Percentiles rank a stretch among this genome's conserved stretches.
phyloP scores from a whole-genome alignment of 495 filamentous ascomycete species.

The Acidiella bohemica region DNA sequence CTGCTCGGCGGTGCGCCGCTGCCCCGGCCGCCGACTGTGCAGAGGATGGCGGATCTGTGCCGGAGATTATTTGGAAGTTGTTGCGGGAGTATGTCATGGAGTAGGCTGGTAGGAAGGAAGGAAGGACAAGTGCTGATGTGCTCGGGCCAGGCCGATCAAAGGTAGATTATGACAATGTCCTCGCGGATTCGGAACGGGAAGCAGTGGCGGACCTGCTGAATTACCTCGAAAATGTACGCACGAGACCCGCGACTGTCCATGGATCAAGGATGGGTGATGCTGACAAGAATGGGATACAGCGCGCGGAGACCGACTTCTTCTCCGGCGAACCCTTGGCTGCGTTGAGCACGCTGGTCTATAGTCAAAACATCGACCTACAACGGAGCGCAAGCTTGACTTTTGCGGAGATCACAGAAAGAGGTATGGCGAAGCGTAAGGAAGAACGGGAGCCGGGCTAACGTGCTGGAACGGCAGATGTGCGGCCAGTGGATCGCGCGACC shows the following conservation, averaged over 20 bases:
- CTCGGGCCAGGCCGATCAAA: slow-evolving; percentile 55
- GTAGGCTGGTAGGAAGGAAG: too few relatives aligned
- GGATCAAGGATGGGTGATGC: too few relatives aligned
- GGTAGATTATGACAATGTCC: slow-evolving; percentile 90
- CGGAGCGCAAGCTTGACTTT: slow-evolving; percentile 96
- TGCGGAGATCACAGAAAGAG: slow-evolving; percentile 96
- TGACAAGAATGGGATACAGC: slow-evolving; percentile 37
- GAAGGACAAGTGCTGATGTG: too few relatives aligned
- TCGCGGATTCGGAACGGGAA: slow-evolving; percentile 93
- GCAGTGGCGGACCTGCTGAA: slow-evolving; percentile 90
- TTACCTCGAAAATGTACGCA: slow-evolving; percentile 80
- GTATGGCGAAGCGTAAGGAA: slow-evolving; percentile 34
- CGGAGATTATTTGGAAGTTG: slow-evolving; percentile 3
- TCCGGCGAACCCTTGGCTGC: slow-evolving; percentile 90
- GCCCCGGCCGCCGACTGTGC: too few relatives aligned
- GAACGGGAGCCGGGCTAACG: not conserved
- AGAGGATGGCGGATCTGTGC: slow-evolving; percentile 3
- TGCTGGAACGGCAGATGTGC: slow-evolving; percentile 53
- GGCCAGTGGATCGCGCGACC: slow-evolving; percentile 87
- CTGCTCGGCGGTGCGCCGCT: slow-evolving; percentile 1
- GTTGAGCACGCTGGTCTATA: slow-evolving; percentile 89
- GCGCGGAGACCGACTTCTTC: slow-evolving; percentile 95
- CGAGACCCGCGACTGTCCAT: too few relatives aligned
- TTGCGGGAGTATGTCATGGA: slow-evolving; percentile 14
- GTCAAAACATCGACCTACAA: slow-evolving; percentile 96